phyloP scores from a whole-genome alignment of 2,329 filamentous ascomycete species.

The Cytospora chrysosperma region DNA sequence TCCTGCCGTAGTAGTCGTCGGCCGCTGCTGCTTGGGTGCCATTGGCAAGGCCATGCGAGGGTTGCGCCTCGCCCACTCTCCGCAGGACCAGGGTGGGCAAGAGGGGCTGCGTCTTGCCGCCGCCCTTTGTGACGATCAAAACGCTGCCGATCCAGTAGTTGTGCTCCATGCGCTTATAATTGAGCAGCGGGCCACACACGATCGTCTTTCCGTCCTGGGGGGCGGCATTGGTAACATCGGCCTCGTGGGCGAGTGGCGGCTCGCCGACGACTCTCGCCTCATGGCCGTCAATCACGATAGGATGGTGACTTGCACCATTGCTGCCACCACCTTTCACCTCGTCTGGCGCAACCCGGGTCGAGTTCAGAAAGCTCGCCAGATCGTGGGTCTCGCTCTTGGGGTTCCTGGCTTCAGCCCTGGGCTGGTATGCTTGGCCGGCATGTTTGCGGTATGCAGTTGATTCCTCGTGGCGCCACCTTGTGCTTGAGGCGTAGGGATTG shows the following conservation, averaged over 20 bases:
- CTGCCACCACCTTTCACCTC: conserved; percentile 22
- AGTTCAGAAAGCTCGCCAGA: conserved; percentile 57
- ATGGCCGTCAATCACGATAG: conserved; percentile 48
- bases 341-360: conserved; percentile 48
- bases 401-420: conserved; percentile 40
- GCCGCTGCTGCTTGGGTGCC: conserved; percentile 32
- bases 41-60: conserved; percentile 23
- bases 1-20: conserved; percentile 33
- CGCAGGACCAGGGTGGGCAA: conserved; percentile 60
- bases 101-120: conserved; percentile 56
- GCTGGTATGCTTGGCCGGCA: conserved; percentile 36
- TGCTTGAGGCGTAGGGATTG: conserved; percentile 58
- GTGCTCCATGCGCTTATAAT: conserved; percentile 72
- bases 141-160: conserved; percentile 80
- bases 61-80: conserved; percentile 34
- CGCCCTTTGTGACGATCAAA: conserved; percentile 75
- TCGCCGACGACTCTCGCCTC: conserved; percentile 33
- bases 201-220: conserved; percentile 56
- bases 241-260: conserved; percentile 19
- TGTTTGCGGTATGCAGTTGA: conserved; percentile 54
- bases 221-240: conserved; percentile 25
- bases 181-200: conserved; percentile 71
- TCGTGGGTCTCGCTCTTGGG: conserved; percentile 46
- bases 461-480: conserved; percentile 64
- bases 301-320: conserved; percentile 38